Conservation (phyloP, 2,329 filamentous ascomycete genomes). For the Ascochyta fabae region DNA sequence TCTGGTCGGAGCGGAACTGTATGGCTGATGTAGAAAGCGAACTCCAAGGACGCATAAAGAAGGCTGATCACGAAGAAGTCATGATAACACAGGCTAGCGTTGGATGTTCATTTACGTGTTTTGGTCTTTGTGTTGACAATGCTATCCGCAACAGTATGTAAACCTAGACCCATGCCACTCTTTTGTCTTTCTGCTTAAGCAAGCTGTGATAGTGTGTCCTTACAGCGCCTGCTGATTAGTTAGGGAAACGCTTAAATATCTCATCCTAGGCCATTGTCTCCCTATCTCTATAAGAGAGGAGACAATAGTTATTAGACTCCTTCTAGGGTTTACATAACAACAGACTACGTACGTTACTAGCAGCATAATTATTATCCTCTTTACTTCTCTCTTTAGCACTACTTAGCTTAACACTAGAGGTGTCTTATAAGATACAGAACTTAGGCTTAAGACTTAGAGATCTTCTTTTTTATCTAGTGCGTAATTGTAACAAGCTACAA, state of each 20-base stretch:
- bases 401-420: background rate
- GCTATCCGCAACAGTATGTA: too few relatives aligned
- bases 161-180: too few relatives aligned
- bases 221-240: background rate
- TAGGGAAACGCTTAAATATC: background rate
- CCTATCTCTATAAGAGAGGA: background rate
- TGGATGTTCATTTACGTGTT: too few relatives aligned
- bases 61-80: too few relatives aligned
- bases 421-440: background rate
- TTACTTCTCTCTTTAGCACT: background rate
- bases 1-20: too few relatives aligned
- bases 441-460: background rate
- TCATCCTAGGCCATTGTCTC: background rate
- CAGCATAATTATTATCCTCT: background rate
- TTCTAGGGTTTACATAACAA: background rate
- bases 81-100: too few relatives aligned
- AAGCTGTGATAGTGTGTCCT: background rate
- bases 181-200: background rate
- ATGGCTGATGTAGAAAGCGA: too few relatives aligned
- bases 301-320: background rate
- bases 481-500: too few relatives aligned
- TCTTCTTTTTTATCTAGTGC: background rate
- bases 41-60: too few relatives aligned
- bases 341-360: background rate
- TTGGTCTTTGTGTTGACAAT: too few relatives aligned